phyloP scores from a whole-genome alignment of 208 protist species.

The Trypanosomatidae sp. region DNA sequence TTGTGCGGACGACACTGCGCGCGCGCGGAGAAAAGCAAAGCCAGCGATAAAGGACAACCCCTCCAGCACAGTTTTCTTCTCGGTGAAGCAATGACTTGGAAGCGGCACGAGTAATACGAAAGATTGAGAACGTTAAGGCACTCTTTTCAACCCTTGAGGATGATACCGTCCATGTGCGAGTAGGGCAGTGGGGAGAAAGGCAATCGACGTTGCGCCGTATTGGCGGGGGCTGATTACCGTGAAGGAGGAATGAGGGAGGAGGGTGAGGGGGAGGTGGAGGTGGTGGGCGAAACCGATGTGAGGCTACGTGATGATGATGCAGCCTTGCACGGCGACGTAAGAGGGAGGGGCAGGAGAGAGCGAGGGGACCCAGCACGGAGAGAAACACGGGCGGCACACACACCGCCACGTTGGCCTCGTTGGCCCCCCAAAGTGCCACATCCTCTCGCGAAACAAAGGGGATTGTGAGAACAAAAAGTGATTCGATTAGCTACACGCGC shows the following conservation, averaged over 20 bases:
- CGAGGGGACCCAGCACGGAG: neutral
- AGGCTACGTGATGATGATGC: neutral
- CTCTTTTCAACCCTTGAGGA: neutral
- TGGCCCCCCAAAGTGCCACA: neutral
- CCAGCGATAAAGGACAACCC: neutral
- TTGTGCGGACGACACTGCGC: neutral
- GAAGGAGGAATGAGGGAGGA: neutral
- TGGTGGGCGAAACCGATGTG: neutral
- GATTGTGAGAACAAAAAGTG: neutral
- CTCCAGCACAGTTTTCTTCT: neutral
- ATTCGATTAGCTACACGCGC: neutral
- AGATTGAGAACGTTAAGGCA: neutral
- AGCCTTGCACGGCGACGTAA: neutral
- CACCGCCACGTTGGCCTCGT: neutral
- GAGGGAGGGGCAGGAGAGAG: conserved; percentile 1
- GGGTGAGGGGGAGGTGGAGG: neutral
- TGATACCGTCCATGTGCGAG: neutral
- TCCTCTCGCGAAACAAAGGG: neutral
- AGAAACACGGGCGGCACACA: neutral
- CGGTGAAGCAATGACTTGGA: neutral
- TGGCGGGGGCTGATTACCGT: neutral
- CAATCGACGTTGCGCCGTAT: neutral
- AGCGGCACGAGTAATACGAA: neutral
- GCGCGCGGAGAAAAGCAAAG: neutral
- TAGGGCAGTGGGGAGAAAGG: neutral